phyloP scores from a whole-genome alignment of 2,329 filamentous ascomycete species.

The Colletotrichum sp. region DNA sequence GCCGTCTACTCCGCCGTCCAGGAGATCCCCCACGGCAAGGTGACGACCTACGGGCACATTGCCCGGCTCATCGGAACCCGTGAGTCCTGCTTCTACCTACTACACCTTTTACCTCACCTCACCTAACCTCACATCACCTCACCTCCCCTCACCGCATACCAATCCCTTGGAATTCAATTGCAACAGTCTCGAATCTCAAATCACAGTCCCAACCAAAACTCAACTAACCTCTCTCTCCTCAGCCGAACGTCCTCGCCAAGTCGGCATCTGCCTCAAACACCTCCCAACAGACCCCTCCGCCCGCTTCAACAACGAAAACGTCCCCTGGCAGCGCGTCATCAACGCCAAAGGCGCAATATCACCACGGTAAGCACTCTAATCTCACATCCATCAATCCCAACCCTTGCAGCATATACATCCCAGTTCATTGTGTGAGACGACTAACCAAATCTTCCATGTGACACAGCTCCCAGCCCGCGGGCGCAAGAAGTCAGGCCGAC shows the following conservation, averaged over 20 bases:
- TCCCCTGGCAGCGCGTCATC: conserved; percentile 95
- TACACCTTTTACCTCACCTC: not conserved
- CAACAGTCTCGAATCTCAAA: not conserved
- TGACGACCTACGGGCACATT: conserved; percentile 89
- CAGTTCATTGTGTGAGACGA: too few relatives aligned
- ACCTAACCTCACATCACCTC: not conserved
- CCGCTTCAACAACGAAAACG: conserved; percentile 75
- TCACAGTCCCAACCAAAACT: not conserved
- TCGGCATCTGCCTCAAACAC: conserved; percentile 89
- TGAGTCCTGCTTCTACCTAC: conserved; percentile 44
- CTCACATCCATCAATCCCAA: too few relatives aligned
- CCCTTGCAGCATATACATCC: too few relatives aligned
- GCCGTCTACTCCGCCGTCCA: conserved; percentile 85
- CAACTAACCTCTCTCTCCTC: not conserved
- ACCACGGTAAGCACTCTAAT: conserved; percentile 62
- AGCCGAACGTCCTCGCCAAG: conserved; percentile 81
- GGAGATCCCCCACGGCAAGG: conserved; percentile 81
- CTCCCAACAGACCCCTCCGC: conserved; percentile 62
- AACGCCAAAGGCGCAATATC: conserved; percentile 88
- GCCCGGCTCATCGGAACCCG: conserved; percentile 75
- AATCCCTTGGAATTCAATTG: rapidly evolving
- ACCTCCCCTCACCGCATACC: not conserved
- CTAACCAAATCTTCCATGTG: not conserved
- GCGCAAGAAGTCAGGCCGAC: conserved; percentile 54
- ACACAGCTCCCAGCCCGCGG: conserved; percentile 53